Conservation (phyloP, 345 rosid species). For the Aegle marmelos region DNA sequence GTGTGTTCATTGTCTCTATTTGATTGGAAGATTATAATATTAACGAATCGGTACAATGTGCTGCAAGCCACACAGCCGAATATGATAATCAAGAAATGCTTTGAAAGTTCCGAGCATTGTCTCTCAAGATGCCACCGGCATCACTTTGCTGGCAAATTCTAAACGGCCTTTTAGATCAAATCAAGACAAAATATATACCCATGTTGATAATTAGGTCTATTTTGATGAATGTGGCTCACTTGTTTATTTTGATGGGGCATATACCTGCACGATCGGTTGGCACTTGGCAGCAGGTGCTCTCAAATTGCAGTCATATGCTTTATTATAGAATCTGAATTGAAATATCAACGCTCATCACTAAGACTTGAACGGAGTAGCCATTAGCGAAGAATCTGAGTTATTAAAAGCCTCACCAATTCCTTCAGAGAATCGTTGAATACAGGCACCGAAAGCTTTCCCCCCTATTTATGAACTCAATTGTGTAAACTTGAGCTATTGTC, state of each 20-base stretch:
- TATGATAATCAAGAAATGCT: not conserved
- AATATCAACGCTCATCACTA: too few species aligned
- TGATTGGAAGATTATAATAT: not conserved
- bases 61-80: not conserved
- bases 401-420: not conserved
- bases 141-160: not conserved
- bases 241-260: not conserved
- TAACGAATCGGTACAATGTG: not conserved
- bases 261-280: not conserved
- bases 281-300: not conserved
- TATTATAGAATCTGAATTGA: not conserved
- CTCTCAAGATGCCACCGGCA: constrained; percentile 10
- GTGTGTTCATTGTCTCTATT: not conserved
- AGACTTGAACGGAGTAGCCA: not conserved
- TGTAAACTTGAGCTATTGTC: not conserved
- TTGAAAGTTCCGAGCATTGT: not conserved
- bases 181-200: not conserved
- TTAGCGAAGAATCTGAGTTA: not conserved
- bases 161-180: not conserved
- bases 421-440: not conserved
- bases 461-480: not conserved
- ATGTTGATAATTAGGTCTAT: too few species aligned
- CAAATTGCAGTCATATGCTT: not conserved
- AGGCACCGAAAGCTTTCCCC: not conserved
- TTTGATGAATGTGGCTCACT: not conserved